Conservation (phyloP, 2,329 filamentous ascomycete genomes). For the Cordyceps tenuipes region DNA sequence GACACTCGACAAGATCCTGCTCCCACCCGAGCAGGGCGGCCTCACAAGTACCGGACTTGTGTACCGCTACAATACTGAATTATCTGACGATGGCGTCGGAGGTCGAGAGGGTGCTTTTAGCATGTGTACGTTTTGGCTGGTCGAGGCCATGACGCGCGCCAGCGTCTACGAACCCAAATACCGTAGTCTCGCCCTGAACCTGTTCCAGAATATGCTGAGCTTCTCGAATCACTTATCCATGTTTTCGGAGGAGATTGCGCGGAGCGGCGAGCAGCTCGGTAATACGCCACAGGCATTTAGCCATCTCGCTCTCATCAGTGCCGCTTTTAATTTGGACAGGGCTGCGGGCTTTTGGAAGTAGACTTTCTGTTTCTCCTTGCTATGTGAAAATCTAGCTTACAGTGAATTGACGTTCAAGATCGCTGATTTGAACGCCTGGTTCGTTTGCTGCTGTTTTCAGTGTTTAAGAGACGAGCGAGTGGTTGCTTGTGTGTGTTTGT, state of each 20-base stretch:
- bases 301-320: slow-evolving; percentile 66
- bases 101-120: slow-evolving; percentile 68
- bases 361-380: background rate
- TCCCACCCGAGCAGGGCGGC: slow-evolving; percentile 65
- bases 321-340: slow-evolving; percentile 63
- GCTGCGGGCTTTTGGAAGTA: background rate
- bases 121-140: slow-evolving; percentile 79
- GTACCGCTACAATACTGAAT: slow-evolving; percentile 63
- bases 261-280: slow-evolving; percentile 67
- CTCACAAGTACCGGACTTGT: slow-evolving; percentile 68
- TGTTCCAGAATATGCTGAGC: slow-evolving; percentile 70
- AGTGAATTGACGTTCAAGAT: background rate
- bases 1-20: slow-evolving; percentile 64
- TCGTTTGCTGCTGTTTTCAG: no score
- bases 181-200: slow-evolving; percentile 50
- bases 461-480: no score
- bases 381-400: background rate
- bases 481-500: no score
- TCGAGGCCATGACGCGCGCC: slow-evolving; percentile 67
- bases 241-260: slow-evolving; percentile 71
- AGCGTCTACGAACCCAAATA: slow-evolving; percentile 58
- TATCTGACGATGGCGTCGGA: slow-evolving; percentile 64
- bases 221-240: slow-evolving; percentile 72
- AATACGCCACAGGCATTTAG: slow-evolving; percentile 76
- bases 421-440: no score